These are phyloP conservation scores for Aspergillus aculeatus DNA, from an alignment of 2,329 filamentous ascomycete species.

Conservation along the genomic window DNA sequence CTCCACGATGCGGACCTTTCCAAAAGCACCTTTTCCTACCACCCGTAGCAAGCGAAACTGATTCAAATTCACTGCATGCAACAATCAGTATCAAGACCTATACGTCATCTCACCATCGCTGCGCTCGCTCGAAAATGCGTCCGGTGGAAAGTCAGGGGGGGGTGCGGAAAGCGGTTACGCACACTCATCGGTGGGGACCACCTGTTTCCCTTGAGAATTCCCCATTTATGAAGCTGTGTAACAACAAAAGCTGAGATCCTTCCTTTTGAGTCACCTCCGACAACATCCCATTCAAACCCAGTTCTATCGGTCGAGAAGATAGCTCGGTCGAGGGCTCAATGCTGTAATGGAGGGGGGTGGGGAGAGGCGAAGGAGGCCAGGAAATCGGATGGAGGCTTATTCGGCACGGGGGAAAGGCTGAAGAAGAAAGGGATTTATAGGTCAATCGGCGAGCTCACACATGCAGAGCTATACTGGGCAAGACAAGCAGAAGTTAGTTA, in stretches of 20 bases:
- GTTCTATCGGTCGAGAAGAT: neutral
- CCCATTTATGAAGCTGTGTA: slow-evolving; percentile 63
- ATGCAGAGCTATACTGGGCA: slow-evolving; percentile 15
- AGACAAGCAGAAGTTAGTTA: slow-evolving; percentile 13
- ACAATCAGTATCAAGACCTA: slow-evolving; percentile 13
- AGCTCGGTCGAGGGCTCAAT: neutral
- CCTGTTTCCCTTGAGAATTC: slow-evolving; percentile 90
- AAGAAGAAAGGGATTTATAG: slow-evolving; percentile 9
- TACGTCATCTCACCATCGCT: neutral
- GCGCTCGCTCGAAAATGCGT: neutral
- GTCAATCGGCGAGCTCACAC: slow-evolving; percentile 9
- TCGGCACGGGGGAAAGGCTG: slow-evolving; percentile 1
- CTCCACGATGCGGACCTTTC: slow-evolving; percentile 98
- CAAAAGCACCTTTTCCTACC: slow-evolving; percentile 96
- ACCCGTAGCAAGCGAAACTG: slow-evolving; percentile 94
- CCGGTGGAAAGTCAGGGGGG: neutral
- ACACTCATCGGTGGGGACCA: slow-evolving; percentile 93
- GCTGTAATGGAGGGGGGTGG: neutral
- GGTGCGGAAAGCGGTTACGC: slow-evolving; percentile 36
- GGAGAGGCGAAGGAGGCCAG: slow-evolving; percentile 1
- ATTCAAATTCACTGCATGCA: slow-evolving; percentile 78
- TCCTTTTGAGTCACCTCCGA: slow-evolving; percentile 25
- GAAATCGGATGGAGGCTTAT: neutral
- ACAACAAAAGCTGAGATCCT: slow-evolving; percentile 19
- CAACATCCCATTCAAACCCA: slow-evolving; percentile 19